Base-by-base conservation (phyloP, 208 protist genomes). In the Wallacemonas rigidus region DNA sequence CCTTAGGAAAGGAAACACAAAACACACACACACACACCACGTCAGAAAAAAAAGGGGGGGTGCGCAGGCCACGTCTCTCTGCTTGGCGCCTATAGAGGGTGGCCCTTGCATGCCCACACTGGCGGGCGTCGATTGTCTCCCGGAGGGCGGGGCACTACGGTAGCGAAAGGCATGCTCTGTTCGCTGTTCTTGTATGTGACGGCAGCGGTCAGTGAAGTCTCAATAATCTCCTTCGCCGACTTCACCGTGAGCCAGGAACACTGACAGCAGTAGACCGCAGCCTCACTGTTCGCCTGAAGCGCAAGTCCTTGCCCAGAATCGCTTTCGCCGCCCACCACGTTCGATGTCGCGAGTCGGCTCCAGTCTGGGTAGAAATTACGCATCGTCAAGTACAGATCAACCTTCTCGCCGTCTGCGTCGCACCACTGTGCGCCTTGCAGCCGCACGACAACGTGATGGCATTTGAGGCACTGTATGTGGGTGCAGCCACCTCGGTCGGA, bases 331-430 rank as follows among this genome's bases (percentile, higher is more conserved):
- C 91, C 88, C n/a, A 92, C 85, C 36, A 86, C 79, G 47, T 69
- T 79, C 35, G 75, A 75, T 53, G 60, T 80, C 5, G 86, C 87
- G 58, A 96, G 75, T 2, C 83, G 85, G 65, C 87, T 90, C 89
- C 91, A 96, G 72, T 96, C 91, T 1, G 91, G 91, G 76, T 94
- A 96, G 75, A 81, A 94, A 74, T 96, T 96, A 48, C 91, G 87
- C 53, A 86, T 73, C 0, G 91, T 96, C 17, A 96, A 79, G 77
- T 96, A 96, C 12, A 96, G 57, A 61, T 96, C 84, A 7, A 87
- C 71, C 12, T 12, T 40, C 38, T 86, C 90, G 47, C 69, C 63
- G 3, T 47, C 68, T 6, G 17, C 47, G 51, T 96, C 88, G 36
- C 83, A 65, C 89, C 91, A 96, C 58, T 76, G 71, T 2, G 89